Evolutionary conservation across 768 basidiomycete genomes (phyloP).

Genomic region (Zangia roseola): DNA sequence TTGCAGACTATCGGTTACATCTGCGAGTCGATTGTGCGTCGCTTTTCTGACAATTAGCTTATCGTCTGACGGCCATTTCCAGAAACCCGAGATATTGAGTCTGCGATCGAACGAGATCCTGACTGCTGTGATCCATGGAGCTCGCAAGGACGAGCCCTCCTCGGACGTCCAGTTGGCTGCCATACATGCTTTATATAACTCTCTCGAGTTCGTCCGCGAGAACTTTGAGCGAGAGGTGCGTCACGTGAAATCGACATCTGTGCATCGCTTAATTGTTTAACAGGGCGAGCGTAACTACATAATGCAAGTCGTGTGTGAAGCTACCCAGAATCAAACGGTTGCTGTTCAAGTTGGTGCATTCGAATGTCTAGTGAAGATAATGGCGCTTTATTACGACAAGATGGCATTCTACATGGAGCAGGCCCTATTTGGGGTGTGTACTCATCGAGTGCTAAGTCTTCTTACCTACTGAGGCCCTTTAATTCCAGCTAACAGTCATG

Average conservation of each 20-base stretch:
- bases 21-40: slow-evolving; percentile 92
- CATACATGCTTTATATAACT: slow-evolving; percentile 90
- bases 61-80: slow-evolving; percentile 6
- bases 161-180: slow-evolving; percentile 91
- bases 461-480: slow-evolving; percentile 13
- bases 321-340: slow-evolving; percentile 80
- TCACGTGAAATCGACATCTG: slow-evolving; percentile 12
- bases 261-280: slow-evolving; percentile 3
- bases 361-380: slow-evolving; percentile 93
- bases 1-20: slow-evolving; percentile 96
- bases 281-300: slow-evolving; percentile 99
- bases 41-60: slow-evolving; percentile 2
- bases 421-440: slow-evolving; percentile 89
- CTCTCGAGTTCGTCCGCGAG: slow-evolving; percentile 94
- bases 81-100: slow-evolving; percentile 93
- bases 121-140: slow-evolving; percentile 97
- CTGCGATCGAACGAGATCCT: slow-evolving; percentile 94
- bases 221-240: slow-evolving; percentile 96
- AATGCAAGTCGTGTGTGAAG: slow-evolving; percentile 99
- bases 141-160: slow-evolving; percentile 92
- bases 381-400: slow-evolving; percentile 98
- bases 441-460: slow-evolving; percentile 5
- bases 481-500: slow-evolving; percentile 81
- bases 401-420: slow-evolving; percentile 99
- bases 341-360: slow-evolving; percentile 94